Evolutionary conservation across 192 early-diverging fungal species (phyloP).

Genomic region (Cetraspora pellucida): DNA sequence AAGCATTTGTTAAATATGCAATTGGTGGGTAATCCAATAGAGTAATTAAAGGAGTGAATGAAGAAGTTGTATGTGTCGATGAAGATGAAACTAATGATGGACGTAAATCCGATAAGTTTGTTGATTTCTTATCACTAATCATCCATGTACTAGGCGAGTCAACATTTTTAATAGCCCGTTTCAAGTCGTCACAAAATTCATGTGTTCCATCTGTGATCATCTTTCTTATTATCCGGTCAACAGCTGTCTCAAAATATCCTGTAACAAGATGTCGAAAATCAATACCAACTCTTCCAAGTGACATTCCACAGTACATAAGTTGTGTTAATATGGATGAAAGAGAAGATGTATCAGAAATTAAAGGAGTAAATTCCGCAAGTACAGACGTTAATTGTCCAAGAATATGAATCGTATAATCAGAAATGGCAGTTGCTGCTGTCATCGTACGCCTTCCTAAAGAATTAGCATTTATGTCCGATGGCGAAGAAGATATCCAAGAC

Average conservation of each 20-base stretch:
- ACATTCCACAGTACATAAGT: conserved; percentile 81
- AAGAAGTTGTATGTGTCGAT: neutral
- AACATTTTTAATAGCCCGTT: conserved; percentile 40
- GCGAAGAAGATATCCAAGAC: conserved; percentile 29
- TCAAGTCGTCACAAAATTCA: conserved; percentile 49
- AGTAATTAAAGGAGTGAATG: conserved; percentile 55
- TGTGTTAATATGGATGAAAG: conserved; percentile 70
- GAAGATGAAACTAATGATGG: conserved; percentile 11
- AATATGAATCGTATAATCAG: conserved; percentile 37
- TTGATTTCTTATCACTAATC: conserved; percentile 40
- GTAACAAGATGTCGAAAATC: conserved; percentile 71
- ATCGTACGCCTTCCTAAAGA: neutral
- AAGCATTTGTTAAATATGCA: conserved; percentile 67
- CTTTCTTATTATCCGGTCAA: conserved; percentile 55
- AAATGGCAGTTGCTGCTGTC: conserved; percentile 5
- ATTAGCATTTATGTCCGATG: conserved; percentile 14
- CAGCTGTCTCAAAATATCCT: conserved; percentile 62
- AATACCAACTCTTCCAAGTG: conserved; percentile 73
- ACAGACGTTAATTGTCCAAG: conserved; percentile 52
- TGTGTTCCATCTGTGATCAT: conserved; percentile 52
- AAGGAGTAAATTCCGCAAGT: conserved; percentile 67
- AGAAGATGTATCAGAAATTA: conserved; percentile 62
- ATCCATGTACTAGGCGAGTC: conserved; percentile 51
- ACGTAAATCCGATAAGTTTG: neutral
- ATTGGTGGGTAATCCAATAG: conserved; percentile 67